phyloP scores from a whole-genome alignment of 225 moss, liverwort and hornwort genomes.

The Sphagnum contortum region DNA sequence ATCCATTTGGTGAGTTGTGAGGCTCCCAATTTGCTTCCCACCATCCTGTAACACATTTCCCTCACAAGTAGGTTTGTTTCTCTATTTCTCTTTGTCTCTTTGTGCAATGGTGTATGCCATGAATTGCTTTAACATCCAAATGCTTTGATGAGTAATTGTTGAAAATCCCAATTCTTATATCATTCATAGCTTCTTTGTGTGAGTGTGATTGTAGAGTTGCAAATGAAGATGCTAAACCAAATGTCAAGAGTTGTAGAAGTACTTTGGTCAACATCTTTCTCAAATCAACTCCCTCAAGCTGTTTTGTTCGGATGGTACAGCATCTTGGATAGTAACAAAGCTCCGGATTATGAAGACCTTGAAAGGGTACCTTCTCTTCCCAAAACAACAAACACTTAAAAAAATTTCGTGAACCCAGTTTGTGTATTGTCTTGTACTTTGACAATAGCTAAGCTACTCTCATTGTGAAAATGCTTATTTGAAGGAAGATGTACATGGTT shows the following conservation, averaged over 20 bases:
- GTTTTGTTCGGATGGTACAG: conserved; percentile 33
- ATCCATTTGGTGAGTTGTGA: conserved; percentile 38
- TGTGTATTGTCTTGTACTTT: neutral
- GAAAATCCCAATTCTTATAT: no score
- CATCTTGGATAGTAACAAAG: conserved; percentile 23
- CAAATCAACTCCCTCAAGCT: conserved; percentile 27
- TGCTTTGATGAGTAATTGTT: no score
- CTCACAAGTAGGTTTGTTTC: neutral
- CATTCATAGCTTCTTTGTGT: no score
- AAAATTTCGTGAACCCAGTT: neutral
- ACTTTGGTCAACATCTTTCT: conserved; percentile 23
- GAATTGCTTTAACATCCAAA: no score
- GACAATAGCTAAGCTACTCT: neutral
- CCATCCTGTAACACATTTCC: conserved; percentile 10
- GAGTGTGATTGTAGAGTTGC: no score
- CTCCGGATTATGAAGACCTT: conserved; percentile 32
- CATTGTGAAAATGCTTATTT: neutral
- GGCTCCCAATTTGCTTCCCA: conserved; percentile 24
- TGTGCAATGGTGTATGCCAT: no score
- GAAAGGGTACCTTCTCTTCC: conserved; percentile 28
- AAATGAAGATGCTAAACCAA: neutral
- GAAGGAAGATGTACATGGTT: no score
- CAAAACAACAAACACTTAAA: neutral
- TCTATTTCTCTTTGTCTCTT: neutral
- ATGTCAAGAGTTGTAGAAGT: conserved; percentile 4